A percentile compares a stretch with the other conserved stretches of the same genome.
phyloP scores from a whole-genome alignment of 129 eudicot species.

The Saposhnikovia divaricata region DNA sequence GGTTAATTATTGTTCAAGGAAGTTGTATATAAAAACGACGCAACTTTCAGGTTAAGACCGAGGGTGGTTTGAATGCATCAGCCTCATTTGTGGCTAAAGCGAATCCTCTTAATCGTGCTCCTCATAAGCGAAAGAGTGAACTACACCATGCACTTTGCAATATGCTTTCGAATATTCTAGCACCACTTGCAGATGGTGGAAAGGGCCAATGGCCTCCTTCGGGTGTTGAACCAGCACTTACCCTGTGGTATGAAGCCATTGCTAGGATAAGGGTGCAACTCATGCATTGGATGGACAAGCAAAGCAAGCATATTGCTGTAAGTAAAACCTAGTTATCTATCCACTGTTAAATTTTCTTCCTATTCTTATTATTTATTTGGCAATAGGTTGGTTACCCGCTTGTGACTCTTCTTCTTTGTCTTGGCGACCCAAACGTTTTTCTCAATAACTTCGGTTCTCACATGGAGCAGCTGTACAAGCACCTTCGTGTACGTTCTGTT shows the following conservation, averaged over 20 bases:
- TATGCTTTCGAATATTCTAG: slow-evolving; percentile 91
- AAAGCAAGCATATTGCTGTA: slow-evolving; percentile 94
- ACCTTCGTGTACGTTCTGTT: slow-evolving; percentile 58
- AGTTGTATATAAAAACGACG: slow-evolving; percentile 5
- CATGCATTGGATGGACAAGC: slow-evolving; percentile 96
- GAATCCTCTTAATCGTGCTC: slow-evolving; percentile 84
- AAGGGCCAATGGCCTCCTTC: slow-evolving; percentile 98
- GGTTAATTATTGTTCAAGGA: neutral
- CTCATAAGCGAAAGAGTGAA: slow-evolving; percentile 95
- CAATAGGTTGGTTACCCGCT: slow-evolving; percentile 85
- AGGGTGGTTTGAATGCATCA: slow-evolving; percentile 88
- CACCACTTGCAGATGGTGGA: slow-evolving; percentile 94
- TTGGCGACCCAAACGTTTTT: slow-evolving; percentile 84
- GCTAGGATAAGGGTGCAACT: slow-evolving; percentile 81
- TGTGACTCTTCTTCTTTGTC: slow-evolving; percentile 97
- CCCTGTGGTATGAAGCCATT: slow-evolving; percentile 94
- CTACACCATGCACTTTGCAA: slow-evolving; percentile 92
- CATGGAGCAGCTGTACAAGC: slow-evolving; percentile 96
- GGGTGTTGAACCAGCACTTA: slow-evolving; percentile 88
- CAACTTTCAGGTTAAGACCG: slow-evolving; percentile 79
- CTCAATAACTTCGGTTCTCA: slow-evolving; percentile 79
- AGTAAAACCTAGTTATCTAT: slow-evolving; percentile 18
- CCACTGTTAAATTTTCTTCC: neutral
- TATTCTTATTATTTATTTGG: neutral
- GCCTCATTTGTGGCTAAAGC: slow-evolving; percentile 99